Evolutionary conservation across 148 eudicot species (phyloP).

Genomic region (Polygonum aviculare): DNA sequence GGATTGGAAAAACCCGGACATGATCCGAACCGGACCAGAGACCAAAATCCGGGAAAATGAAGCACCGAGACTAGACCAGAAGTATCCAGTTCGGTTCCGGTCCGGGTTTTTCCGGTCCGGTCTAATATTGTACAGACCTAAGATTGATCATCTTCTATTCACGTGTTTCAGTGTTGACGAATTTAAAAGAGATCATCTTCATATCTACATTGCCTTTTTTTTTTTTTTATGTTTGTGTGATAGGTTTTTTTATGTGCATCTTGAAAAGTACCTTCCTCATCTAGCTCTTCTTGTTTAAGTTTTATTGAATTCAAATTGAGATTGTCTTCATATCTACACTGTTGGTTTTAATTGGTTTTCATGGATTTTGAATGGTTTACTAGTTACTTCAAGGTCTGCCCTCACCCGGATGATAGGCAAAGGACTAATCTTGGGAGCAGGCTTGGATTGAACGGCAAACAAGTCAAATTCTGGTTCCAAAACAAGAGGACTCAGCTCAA

Average conservation of each 20-base stretch:
- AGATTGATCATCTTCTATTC: too few relatives aligned
- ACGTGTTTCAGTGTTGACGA: too few relatives aligned
- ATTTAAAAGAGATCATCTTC: too few relatives aligned
- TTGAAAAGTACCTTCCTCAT: neutral
- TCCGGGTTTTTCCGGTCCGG: too few relatives aligned
- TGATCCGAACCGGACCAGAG: too few relatives aligned
- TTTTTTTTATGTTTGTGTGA: too few relatives aligned
- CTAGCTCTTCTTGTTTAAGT: neutral
- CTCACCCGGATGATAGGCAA: conserved; percentile 74
- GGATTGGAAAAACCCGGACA: too few relatives aligned
- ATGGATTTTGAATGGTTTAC: neutral
- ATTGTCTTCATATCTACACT: neutral
- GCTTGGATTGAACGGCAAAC: conserved; percentile 47
- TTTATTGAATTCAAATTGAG: neutral
- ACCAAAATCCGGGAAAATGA: too few relatives aligned
- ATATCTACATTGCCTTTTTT: neutral
- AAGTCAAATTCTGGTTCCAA: conserved; percentile 92
- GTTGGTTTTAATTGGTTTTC: neutral
- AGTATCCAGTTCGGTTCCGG: too few relatives aligned
- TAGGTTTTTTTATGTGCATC: too few relatives aligned
- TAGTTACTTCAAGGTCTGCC: conserved; percentile 56
- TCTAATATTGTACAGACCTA: too few relatives aligned
- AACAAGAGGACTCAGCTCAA: conserved; percentile 77
- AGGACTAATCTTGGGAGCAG: conserved; percentile 57
- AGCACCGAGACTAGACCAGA: too few relatives aligned